A percentile compares a stretch with the other conserved stretches of the same genome.
These are phyloP conservation scores for Heliosperma pusillum DNA, from an alignment of 148 eudicot genomes.

Conservation along the genomic window DNA sequence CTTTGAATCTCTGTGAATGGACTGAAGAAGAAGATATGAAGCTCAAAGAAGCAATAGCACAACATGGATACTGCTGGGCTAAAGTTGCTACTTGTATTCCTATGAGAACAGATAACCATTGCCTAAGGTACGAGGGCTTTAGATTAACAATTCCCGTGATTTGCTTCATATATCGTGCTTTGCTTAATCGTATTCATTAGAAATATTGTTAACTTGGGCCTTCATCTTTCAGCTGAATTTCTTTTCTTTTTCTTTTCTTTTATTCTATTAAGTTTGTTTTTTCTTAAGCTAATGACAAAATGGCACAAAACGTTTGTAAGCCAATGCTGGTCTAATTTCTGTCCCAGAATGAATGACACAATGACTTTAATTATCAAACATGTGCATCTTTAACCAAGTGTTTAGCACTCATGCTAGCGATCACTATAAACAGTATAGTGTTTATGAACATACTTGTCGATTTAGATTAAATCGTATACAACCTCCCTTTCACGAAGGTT, in stretches of 20 bases:
- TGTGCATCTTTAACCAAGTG: background rate
- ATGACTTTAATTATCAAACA: too few species aligned
- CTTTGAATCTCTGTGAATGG: slow-evolving; percentile 60
- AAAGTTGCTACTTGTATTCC: slow-evolving; percentile 72
- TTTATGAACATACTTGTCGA: background rate
- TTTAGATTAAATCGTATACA: background rate
- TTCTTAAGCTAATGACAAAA: background rate
- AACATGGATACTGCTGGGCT: slow-evolving; percentile 68
- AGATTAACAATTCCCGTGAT: background rate
- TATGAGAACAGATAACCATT: slow-evolving; percentile 80
- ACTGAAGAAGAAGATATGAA: slow-evolving; percentile 69
- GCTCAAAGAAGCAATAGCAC: slow-evolving; percentile 58
- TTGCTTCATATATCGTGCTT: background rate
- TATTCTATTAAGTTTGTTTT: background rate
- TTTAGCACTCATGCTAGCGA: background rate
- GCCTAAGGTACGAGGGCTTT: slow-evolving; percentile 47
- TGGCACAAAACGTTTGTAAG: background rate
- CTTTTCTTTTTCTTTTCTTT: too few species aligned
- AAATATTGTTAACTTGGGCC: slow-evolving; percentile 1
- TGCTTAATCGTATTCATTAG: background rate
- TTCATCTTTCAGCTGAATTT: background rate
- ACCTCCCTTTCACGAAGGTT: too few species aligned
- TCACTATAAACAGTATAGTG: background rate
- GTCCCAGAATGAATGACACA: too few species aligned
- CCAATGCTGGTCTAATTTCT: too few species aligned